A percentile compares a stretch with the other conserved stretches of the same genome.
Evolutionary conservation across 768 basidiomycete genomes (phyloP).

Genomic region (Leccinum imitatum): DNA sequence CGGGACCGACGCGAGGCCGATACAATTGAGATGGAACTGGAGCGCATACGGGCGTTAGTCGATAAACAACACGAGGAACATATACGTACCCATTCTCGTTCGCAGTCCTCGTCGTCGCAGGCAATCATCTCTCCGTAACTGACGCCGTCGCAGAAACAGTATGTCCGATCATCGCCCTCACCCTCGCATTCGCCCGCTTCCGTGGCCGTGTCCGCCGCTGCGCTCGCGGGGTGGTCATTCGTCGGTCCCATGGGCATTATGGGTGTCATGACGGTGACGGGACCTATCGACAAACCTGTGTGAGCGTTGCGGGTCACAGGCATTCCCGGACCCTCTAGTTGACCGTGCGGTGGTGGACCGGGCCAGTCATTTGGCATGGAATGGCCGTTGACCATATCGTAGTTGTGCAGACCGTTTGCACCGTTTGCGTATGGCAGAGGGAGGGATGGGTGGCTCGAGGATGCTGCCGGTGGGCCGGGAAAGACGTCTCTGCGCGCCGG

Average conservation of each 20-base stretch:
- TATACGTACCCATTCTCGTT: constrained; percentile 89
- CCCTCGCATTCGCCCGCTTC: constrained; percentile 55
- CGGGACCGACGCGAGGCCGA: constrained; percentile 64
- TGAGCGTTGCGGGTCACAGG: constrained; percentile 53
- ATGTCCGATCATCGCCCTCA: constrained; percentile 58
- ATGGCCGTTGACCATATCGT: constrained; percentile 39
- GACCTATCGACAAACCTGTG: constrained; percentile 22
- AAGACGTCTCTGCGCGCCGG: constrained; percentile 41
- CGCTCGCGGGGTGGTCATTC: constrained; percentile 35
- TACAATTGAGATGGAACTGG: constrained; percentile 81
- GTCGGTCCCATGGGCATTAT: constrained; percentile 26
- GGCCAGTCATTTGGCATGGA: constrained; percentile 47
- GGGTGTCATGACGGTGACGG: constrained; percentile 26
- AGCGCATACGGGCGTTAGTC: constrained; percentile 3
- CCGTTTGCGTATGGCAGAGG: constrained; percentile 42
- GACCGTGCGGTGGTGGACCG: constrained; percentile 47
- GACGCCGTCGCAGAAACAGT: constrained; percentile 82
- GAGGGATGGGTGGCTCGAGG: constrained; percentile 53
- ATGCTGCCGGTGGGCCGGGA: constrained; percentile 50
- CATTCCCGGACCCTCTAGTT: constrained; percentile 78
- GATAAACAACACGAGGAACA: not conserved
- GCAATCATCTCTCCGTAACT: constrained; percentile 96
- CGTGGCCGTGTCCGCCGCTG: constrained; percentile 39
- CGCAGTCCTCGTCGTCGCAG: constrained; percentile 80
- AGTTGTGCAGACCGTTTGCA: constrained; percentile 38